These are phyloP conservation scores for Pulveroboletus ravenelii DNA, from an alignment of 768 basidiomycete species.

Conservation along the genomic window DNA sequence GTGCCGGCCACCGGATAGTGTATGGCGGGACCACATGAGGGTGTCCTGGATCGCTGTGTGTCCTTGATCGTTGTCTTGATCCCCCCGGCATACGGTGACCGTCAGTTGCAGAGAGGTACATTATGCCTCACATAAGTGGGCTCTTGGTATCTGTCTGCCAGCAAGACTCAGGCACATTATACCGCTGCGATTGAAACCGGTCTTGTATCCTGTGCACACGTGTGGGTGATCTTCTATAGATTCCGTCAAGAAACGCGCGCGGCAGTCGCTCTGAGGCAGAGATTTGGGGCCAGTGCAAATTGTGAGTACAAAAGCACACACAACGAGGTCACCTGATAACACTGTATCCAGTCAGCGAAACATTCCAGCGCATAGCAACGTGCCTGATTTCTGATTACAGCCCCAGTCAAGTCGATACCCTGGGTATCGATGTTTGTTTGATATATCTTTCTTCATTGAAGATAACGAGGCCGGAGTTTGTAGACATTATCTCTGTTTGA, in stretches of 20 bases:
- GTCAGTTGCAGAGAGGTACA: conserved; percentile 10
- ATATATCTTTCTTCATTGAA: conserved; percentile 37
- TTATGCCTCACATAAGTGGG: conserved; percentile 2
- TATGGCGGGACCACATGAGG: conserved; percentile 20
- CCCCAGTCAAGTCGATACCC: conserved; percentile 19
- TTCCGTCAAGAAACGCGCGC: not conserved
- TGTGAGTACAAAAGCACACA: not conserved
- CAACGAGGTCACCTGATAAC: too few species aligned
- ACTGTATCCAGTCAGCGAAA: not conserved
- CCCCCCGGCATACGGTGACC: conserved; percentile 8
- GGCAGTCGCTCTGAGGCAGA: not conserved
- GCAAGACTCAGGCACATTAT: not conserved
- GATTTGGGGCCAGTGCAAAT: not conserved
- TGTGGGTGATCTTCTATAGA: not conserved
- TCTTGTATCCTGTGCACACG: conserved; percentile 2
- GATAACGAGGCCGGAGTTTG: conserved; percentile 37
- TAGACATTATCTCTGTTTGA: conserved; percentile 39
- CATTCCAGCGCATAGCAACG: not conserved
- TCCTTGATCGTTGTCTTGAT: conserved; percentile 9
- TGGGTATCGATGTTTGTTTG: conserved; percentile 34
- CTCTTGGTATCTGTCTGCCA: not conserved
- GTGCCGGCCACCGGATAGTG: conserved; percentile 22
- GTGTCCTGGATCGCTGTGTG: conserved; percentile 25
- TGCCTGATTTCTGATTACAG: conserved; percentile 3
- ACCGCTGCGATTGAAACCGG: not conserved